Evolutionary conservation across 495 filamentous ascomycete genomes (phyloP).

Genomic region (Penicillium pancosmium): DNA sequence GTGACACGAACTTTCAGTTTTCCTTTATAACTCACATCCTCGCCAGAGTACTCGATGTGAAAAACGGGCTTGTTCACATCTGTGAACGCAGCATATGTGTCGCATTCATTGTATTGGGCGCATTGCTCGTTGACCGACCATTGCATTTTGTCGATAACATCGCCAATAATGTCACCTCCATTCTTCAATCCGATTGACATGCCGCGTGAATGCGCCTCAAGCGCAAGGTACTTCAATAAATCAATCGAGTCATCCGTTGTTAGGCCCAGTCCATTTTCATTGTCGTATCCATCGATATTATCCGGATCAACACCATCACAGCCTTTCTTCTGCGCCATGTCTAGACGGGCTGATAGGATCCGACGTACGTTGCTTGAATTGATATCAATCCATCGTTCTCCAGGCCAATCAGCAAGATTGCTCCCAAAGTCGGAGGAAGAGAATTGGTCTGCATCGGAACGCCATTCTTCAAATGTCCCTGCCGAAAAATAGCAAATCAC

Average conservation of each 20-base stretch:
- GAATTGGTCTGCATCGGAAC: constrained; percentile 60
- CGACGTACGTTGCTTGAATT: constrained; percentile 56
- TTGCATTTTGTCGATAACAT: constrained; percentile 59
- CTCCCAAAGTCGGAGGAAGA: constrained; percentile 52
- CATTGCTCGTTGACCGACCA: constrained; percentile 79
- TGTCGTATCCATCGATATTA: constrained; percentile 68
- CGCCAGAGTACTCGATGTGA: constrained; percentile 69
- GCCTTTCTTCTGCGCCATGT: constrained; percentile 58
- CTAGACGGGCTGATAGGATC: constrained; percentile 62
- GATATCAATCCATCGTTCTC: constrained; percentile 68
- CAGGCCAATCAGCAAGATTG: constrained; percentile 61
- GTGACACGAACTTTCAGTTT: constrained; percentile 24
- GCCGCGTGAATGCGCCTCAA: constrained; percentile 47
- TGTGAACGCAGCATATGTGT: constrained; percentile 57
- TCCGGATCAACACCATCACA: constrained; percentile 76
- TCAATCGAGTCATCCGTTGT: constrained; percentile 56
- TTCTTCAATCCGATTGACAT: constrained; percentile 70
- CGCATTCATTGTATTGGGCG: constrained; percentile 60
- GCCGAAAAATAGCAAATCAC: constrained; percentile 78
- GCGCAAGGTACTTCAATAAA: constrained; percentile 62
- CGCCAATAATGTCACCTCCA: constrained; percentile 57
- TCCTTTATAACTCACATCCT: constrained; percentile 40
- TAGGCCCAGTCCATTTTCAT: constrained; percentile 58
- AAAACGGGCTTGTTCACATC: constrained; percentile 67
- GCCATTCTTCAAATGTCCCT: constrained; percentile 63